phyloP scores from a whole-genome alignment of 345 rosid species.

The Eucalyptus cloeziana region DNA sequence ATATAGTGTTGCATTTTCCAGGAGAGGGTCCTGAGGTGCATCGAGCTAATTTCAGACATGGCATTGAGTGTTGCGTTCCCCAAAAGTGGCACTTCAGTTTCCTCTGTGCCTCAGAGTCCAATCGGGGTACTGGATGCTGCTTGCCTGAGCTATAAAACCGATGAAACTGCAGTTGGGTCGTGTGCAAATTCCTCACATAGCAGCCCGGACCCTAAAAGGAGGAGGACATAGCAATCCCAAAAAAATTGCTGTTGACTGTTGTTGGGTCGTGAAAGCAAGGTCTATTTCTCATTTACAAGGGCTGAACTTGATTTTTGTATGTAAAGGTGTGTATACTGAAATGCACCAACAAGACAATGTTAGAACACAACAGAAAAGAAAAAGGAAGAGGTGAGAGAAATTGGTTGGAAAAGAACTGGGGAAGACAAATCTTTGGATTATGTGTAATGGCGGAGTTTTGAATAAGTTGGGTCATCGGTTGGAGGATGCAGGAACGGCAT shows the following conservation, averaged over 20 bases:
- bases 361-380: not conserved
- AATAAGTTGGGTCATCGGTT: constrained; percentile 22
- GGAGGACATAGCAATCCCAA: constrained; percentile 41
- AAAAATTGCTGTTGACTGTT: constrained; percentile 12
- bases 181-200: constrained; percentile 30
- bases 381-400: not conserved
- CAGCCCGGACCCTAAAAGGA: constrained; percentile 27
- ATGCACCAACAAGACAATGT: not conserved
- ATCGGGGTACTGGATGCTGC: constrained; percentile 61
- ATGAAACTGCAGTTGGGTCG: constrained; percentile 27
- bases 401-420: not conserved
- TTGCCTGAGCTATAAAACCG: constrained; percentile 59
- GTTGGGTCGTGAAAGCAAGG: not conserved
- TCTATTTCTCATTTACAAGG: not conserved
- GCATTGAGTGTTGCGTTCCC: constrained; percentile 8
- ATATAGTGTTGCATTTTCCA: constrained; percentile 1
- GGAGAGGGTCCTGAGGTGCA: constrained; percentile 42
- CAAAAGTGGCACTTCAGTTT: constrained; percentile 4
- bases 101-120: constrained; percentile 49
- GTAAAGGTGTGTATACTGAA: not conserved
- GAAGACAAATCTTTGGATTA: not conserved
- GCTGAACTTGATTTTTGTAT: not conserved
- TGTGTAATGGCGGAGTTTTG: not conserved
- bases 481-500: constrained; percentile 2
- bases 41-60: constrained; percentile 19